Evolutionary conservation across 2,329 filamentous ascomycete genomes (phyloP).

Genomic region (Cercospora sojina): DNA sequence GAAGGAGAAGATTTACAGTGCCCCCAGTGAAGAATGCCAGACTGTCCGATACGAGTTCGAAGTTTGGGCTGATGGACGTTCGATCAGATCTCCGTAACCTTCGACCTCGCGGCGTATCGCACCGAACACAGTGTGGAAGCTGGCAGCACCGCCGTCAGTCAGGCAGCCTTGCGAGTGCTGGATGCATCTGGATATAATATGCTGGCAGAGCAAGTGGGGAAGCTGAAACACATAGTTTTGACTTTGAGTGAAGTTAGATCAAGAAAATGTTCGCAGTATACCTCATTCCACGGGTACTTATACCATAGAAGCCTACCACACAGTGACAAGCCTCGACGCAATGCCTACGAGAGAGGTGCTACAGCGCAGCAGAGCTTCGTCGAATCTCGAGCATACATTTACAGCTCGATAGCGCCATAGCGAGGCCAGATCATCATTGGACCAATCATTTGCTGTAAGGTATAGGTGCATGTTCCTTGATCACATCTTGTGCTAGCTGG

Average conservation of each 20-base stretch:
- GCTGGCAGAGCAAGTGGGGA: background rate
- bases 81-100: background rate
- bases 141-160: background rate
- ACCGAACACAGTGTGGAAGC: background rate
- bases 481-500: slow-evolving; percentile 19
- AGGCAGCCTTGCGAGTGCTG: background rate
- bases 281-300: background rate
- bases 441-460: slow-evolving; percentile 15
- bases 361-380: background rate
- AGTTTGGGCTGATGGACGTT: slow-evolving; percentile 2
- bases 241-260: too few species aligned
- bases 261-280: too few species aligned
- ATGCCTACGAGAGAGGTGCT: background rate
- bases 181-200: too few species aligned
- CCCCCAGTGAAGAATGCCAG: background rate
- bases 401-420: background rate
- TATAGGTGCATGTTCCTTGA: slow-evolving; percentile 14
- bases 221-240: too few species aligned
- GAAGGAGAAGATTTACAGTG: background rate
- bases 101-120: background rate
- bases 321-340: background rate
- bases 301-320: background rate
- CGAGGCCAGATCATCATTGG: background rate
- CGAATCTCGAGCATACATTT: background rate
- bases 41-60: slow-evolving; percentile 5